These are phyloP conservation scores for Cladosporium sp. DNA, from an alignment of 2,329 filamentous ascomycete species.

Conservation along the genomic window DNA sequence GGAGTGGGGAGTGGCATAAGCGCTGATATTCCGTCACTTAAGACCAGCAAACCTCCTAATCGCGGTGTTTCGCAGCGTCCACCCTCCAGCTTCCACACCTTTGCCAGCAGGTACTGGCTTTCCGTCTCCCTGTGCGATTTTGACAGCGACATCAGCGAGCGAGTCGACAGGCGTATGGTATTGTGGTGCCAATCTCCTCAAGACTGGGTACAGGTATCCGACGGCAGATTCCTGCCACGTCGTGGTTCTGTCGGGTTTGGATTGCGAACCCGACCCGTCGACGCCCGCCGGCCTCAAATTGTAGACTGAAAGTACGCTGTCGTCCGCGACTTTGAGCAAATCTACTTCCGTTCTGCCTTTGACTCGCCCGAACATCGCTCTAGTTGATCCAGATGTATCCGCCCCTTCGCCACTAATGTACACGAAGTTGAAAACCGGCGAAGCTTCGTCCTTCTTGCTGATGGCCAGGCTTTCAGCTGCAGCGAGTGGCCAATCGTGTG, in stretches of 20 bases:
- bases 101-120: slow-evolving; percentile 32
- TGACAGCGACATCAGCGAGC: slow-evolving; percentile 44
- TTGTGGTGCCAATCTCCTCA: slow-evolving; percentile 2
- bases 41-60: slow-evolving; percentile 40
- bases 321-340: slow-evolving; percentile 50
- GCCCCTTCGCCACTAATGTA: slow-evolving; percentile 64
- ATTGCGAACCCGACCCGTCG: slow-evolving; percentile 38
- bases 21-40: no score
- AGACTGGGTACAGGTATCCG: not conserved
- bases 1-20: no score
- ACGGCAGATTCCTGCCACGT: slow-evolving; percentile 26
- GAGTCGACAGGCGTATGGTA: slow-evolving; percentile 40
- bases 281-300: slow-evolving; percentile 57
- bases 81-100: slow-evolving; percentile 37
- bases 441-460: slow-evolving; percentile 38
- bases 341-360: slow-evolving; percentile 63
- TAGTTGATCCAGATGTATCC: slow-evolving; percentile 51
- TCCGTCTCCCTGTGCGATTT: slow-evolving; percentile 47
- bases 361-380: slow-evolving; percentile 57
- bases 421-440: slow-evolving; percentile 57
- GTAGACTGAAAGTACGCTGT: slow-evolving; percentile 54
- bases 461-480: slow-evolving; percentile 52
- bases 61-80: slow-evolving; percentile 36
- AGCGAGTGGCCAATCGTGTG: slow-evolving; percentile 59
- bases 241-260: slow-evolving; percentile 14